Evolutionary conservation across 2,329 filamentous ascomycete species (phyloP).

Genomic region (Arachnopeziza araneosa): DNA sequence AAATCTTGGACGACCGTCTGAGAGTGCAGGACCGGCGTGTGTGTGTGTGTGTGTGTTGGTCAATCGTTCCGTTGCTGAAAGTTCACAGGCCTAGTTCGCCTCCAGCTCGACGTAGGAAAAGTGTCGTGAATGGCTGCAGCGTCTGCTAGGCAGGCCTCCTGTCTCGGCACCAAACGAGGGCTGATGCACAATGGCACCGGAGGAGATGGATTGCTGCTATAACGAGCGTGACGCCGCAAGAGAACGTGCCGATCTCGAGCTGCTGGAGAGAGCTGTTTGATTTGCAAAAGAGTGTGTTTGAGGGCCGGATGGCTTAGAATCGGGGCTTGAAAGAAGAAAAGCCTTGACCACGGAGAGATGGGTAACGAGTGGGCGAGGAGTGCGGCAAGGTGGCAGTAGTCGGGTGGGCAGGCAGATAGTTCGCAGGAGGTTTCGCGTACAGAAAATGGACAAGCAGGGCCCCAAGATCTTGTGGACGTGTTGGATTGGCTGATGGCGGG

Average conservation of each 20-base stretch:
- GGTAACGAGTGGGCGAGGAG: neutral
- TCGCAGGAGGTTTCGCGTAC: neutral
- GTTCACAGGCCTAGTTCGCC: conserved; percentile 17
- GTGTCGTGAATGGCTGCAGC: conserved; percentile 15
- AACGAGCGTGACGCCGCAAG: conserved; percentile 28
- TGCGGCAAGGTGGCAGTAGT: neutral
- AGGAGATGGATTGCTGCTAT: conserved; percentile 11
- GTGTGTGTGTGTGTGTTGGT: conserved; percentile 12
- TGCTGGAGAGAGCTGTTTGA: conserved; percentile 8
- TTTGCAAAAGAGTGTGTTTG: conserved; percentile 22
- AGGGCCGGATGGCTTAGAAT: neutral
- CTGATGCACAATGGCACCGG: conserved; percentile 6
- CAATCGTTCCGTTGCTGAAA: conserved; percentile 13
- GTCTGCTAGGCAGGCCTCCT: conserved; percentile 9
- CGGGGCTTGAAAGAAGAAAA: neutral
- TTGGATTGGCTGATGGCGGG: conserved; percentile 11
- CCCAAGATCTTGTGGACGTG: conserved; percentile 5
- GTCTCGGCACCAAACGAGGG: conserved; percentile 17
- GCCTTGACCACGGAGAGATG: neutral
- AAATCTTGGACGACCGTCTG: conserved; percentile 14
- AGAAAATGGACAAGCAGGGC: neutral
- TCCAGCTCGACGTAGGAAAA: conserved; percentile 18
- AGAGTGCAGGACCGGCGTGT: conserved; percentile 16
- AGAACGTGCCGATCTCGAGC: conserved; percentile 19
- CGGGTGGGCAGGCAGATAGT: neutral